Evolutionary conservation across 164 flowering plant species (phyloP), one percentile per base, ranked within the genome.

Genomic region (Vitis rotundifolia): DNA sequence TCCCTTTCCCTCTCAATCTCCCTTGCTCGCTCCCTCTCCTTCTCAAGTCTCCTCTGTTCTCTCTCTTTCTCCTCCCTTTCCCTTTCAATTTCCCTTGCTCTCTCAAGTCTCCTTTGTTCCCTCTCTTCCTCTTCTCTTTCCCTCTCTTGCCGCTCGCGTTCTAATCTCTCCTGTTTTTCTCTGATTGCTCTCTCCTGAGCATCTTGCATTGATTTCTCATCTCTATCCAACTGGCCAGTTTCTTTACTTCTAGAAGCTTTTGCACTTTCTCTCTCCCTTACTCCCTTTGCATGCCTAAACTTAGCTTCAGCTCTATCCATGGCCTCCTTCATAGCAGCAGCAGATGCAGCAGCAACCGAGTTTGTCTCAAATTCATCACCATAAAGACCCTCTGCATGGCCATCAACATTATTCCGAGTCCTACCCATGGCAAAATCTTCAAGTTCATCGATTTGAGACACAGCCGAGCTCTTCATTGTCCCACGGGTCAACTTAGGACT

Each of bases 301-400:
- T 89, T 92, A 56, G 94, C 93, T 85, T 94, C 96, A 61, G 97
- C 98, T 76, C 81, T 90, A 70, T 89, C 93, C 98, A 37, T 37
- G 44, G 91, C 97, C 66, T 86, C 92, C 75, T 91, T 80, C 83
- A 80, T 80, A 31, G 77, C 81, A 8, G 93, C 93, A 19, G 93
- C 89, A 56, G 92, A 85, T 49, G 90, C 91, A 76, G 88, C 91
- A 69, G 94, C 90, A 73, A 77, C 83, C 9, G 89, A 86, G 75
- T 82, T 85, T 67, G 77, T 73, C 68, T 84, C 87, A 63, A 67
- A 55, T 15, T 85, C 88, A 74, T 90, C 91, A 76, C 85, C 75
- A 68, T 86, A 79, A 73, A 78, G 71, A 67, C 66, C 79, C 75
- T 88, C 83, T 58, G 71, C 73, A 64, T 60, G 71, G 59, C 78